Evolutionary conservation across 2,329 filamentous ascomycete species (phyloP), one percentile per base, ranked within the genome.

Genomic region (Colletotrichum acutatum): DNA sequence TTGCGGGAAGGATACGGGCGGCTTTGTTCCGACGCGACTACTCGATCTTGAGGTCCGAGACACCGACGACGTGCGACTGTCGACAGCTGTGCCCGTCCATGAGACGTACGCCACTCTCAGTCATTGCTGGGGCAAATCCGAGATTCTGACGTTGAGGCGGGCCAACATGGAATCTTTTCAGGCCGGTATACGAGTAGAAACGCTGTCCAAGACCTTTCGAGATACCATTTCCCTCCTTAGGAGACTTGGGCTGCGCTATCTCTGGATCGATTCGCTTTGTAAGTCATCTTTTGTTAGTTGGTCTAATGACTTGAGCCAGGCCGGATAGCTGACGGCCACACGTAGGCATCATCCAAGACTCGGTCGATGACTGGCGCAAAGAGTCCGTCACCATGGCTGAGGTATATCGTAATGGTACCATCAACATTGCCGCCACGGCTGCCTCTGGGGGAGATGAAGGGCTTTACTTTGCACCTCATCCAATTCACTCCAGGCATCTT

Each of bases 181-280:
- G 5, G 14, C n/a, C 6, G 58, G 58, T 7, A 46, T 60, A 7
- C 22, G 5, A 26, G 22, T 34, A 2, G 14, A 11, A 11, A 7
- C 14, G 16, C 60, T 62, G 3, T 42, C 71, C 19, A n/a, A n/a
- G 8, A 73, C 66, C n/a, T 46, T 70, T 24, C 60, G 42, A 8
- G 59, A 73, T 32, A 66, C 71, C 0, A 60, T 73, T 30, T 14
- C 12, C 11, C 24, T 66, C 12, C 37, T 46, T 14, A 37, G 54
- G 22, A 30, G 22, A 5, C 61, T 73, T 5, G 54, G 57, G 11
- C 12, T 73, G 22, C 24, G 19, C 1, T 73, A 66, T 32, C 28
- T 70, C 22, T 73, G 71, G 71, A 66, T 73, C 5, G 71, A 73
- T 28, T 62, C 66, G 1, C 56, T 73, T 1, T 70, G 71, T 54